Evolutionary conservation across 2,329 filamentous ascomycete species (phyloP).

Genomic region (Clarireedia homoeocarpa): DNA sequence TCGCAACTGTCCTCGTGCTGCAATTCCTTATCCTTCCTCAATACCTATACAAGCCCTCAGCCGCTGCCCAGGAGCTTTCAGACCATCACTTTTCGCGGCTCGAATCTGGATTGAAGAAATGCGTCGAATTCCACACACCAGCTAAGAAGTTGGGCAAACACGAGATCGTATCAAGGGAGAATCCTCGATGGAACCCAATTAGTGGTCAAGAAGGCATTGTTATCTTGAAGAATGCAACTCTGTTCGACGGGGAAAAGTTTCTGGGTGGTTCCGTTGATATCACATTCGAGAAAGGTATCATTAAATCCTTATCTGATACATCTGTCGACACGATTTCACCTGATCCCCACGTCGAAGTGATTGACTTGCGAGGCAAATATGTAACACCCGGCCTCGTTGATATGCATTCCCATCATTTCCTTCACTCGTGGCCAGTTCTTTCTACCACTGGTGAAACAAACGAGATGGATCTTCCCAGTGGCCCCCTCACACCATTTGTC

Average conservation of each 20-base stretch:
- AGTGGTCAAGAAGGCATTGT: constrained; percentile 33
- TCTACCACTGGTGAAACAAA: constrained; percentile 31
- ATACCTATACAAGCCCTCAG: constrained; percentile 17
- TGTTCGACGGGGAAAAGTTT: constrained; percentile 37
- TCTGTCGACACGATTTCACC: constrained; percentile 11
- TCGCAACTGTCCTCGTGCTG: constrained; percentile 16
- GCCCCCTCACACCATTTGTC: constrained; percentile 33
- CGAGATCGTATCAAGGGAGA: constrained; percentile 23
- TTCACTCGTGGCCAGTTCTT: constrained; percentile 30
- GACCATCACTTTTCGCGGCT: constrained; percentile 18
- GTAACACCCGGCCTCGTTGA: constrained; percentile 39
- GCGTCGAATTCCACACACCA: constrained; percentile 20
- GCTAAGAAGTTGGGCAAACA: constrained; percentile 7
- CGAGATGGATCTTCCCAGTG: constrained; percentile 29
- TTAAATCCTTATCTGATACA: constrained; percentile 26
- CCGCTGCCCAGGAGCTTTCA: constrained; percentile 15
- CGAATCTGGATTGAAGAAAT: constrained; percentile 22
- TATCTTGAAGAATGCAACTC: constrained; percentile 34
- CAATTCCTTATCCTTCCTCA: constrained; percentile 23
- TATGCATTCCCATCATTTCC: constrained; percentile 38
- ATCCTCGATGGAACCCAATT: constrained; percentile 35
- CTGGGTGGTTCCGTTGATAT: constrained; percentile 31
- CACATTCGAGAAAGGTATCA: constrained; percentile 32
- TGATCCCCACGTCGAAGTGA: constrained; percentile 20
- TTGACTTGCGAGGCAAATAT: constrained; percentile 31